A percentile compares a stretch with the other conserved stretches of the same genome.
These are phyloP conservation scores for Colletotrichum nymphaeae DNA, from an alignment of 2,329 filamentous ascomycete species.

Conservation along the genomic window DNA sequence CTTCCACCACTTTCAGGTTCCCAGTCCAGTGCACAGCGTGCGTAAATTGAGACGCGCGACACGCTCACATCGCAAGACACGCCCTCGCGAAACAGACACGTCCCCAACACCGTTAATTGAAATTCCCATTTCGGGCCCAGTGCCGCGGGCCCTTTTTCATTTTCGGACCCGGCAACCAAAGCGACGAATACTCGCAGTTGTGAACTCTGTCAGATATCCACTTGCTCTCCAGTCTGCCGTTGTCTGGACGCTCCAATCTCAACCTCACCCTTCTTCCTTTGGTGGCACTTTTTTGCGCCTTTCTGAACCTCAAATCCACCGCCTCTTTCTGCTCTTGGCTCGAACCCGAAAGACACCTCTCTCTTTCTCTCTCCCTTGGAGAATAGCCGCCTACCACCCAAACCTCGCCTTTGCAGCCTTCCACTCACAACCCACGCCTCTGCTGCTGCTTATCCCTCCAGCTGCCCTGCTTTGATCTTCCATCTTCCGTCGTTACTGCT, in stretches of 20 bases:
- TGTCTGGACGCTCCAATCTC: not conserved
- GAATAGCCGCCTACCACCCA: not conserved
- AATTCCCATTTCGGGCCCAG: conserved; percentile 32
- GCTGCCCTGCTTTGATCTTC: not conserved
- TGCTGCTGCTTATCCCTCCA: not conserved
- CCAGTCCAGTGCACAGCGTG: not conserved
- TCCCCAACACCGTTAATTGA: conserved; percentile 40
- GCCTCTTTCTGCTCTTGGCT: not conserved
- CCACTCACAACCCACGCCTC: not conserved
- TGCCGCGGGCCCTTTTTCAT: conserved; percentile 16
- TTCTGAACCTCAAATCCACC: not conserved
- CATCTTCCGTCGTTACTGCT: not conserved
- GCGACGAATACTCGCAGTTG: conserved; percentile 11
- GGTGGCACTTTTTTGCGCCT: not conserved
- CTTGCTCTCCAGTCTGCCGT: not conserved
- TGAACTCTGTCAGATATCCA: not conserved
- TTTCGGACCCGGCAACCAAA: conserved; percentile 23
- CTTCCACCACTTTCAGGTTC: not conserved
- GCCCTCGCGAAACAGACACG: conserved; percentile 59
- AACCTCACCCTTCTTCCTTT: not conserved
- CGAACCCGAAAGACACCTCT: not conserved
- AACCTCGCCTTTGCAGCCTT: not conserved
- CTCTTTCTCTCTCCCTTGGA: not conserved
- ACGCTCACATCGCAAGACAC: conserved; percentile 47
- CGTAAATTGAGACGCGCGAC: conserved; percentile 42